A percentile compares a stretch with the other conserved stretches of the same genome.
phyloP scores from a whole-genome alignment of 2,329 filamentous ascomycete species.

The Neofusicoccum laricinum region DNA sequence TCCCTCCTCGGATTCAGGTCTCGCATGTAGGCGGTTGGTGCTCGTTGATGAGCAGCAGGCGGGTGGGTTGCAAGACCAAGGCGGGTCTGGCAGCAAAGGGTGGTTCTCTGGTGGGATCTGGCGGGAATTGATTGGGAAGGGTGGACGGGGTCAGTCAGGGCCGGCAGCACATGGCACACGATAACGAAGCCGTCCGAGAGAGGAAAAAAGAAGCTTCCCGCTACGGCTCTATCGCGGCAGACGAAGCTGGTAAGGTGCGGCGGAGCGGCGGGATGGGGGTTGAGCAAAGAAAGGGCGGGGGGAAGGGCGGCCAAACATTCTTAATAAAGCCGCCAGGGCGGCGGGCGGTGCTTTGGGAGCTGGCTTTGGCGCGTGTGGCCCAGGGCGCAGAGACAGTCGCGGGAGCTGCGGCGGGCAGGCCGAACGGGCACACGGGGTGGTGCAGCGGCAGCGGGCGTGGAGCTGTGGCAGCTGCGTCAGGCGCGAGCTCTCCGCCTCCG shows the following conservation, averaged over 20 bases:
- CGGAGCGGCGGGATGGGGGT: not conserved
- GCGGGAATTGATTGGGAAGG: not conserved
- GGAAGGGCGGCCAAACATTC: not conserved
- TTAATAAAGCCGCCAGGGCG: slow-evolving; percentile 4
- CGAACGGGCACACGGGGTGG: not conserved
- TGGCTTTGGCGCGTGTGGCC: not conserved
- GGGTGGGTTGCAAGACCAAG: too few species aligned
- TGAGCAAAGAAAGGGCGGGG: not conserved
- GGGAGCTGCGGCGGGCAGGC: too few species aligned
- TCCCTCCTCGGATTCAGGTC: not conserved
- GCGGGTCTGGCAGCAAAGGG: not conserved
- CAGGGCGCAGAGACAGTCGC: too few species aligned
- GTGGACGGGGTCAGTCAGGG: not conserved
- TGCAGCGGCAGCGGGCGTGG: not conserved
- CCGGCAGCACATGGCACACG: slow-evolving; percentile 5
- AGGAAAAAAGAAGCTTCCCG: slow-evolving; percentile 3
- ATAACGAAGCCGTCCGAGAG: not conserved
- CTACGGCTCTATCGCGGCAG: not conserved
- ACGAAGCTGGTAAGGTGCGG: not conserved
- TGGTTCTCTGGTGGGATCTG: too few species aligned
- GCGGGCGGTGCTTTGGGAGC: not conserved
- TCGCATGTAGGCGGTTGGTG: not conserved
- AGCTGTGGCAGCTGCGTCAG: too few species aligned
- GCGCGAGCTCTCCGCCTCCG: too few species aligned
- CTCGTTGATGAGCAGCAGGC: not conserved